These are phyloP conservation scores for Didymosphaeria variabile DNA, from an alignment of 2,329 filamentous ascomycete genomes.

Conservation along the genomic window DNA sequence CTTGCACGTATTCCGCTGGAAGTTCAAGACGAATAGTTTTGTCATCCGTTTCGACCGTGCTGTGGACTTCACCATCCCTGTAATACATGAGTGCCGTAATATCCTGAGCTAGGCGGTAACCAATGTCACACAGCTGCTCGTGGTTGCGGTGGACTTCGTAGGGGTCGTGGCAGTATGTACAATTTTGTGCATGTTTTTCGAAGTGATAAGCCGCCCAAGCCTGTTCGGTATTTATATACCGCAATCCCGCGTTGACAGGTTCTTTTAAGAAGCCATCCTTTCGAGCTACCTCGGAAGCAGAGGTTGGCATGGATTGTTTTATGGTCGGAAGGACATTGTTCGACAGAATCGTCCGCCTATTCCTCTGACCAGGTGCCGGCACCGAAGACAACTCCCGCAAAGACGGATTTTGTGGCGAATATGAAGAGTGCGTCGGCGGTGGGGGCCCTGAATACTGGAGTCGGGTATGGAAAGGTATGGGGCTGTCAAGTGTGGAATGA, in stretches of 20 bases:
- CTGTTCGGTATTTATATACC: slow-evolving; percentile 53
- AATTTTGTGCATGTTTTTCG: slow-evolving; percentile 57
- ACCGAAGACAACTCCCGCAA: too few species aligned
- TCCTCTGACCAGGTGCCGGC: too few species aligned
- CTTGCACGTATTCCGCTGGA: slow-evolving; percentile 52
- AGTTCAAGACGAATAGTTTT: slow-evolving; percentile 58
- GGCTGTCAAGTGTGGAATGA: too few species aligned
- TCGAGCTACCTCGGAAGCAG: too few species aligned
- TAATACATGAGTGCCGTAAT: slow-evolving; percentile 57
- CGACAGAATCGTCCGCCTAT: too few species aligned
- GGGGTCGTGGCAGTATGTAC: slow-evolving; percentile 55
- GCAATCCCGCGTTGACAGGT: slow-evolving; percentile 50
- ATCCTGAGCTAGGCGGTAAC: slow-evolving; percentile 55
- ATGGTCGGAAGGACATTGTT: too few species aligned
- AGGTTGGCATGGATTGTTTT: too few species aligned
- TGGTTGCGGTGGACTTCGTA: slow-evolving; percentile 53
- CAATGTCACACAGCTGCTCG: slow-evolving; percentile 55
- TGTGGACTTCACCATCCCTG: slow-evolving; percentile 46
- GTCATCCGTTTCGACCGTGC: slow-evolving; percentile 46
- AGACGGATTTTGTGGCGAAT: too few species aligned
- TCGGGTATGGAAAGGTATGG: too few species aligned
- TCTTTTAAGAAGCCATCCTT: slow-evolving; percentile 43
- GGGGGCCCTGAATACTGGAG: too few species aligned
- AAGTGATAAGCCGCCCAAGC: slow-evolving; percentile 59
- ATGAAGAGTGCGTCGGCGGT: too few species aligned